Conservation (phyloP, 805 yeast genomes). For the Metschnikowia reukaufii region DNA sequence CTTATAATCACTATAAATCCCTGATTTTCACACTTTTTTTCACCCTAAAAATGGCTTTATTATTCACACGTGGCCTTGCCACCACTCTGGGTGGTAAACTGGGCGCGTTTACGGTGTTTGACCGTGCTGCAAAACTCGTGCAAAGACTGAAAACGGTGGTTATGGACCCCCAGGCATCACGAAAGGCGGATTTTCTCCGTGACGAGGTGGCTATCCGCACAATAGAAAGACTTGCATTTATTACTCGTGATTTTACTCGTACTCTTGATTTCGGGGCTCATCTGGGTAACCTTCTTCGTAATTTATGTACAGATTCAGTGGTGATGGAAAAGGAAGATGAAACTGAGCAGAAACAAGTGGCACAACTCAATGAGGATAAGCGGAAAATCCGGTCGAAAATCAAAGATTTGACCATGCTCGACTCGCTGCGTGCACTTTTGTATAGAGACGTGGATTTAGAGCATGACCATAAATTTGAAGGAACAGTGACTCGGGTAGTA, state of each 20-base stretch:
- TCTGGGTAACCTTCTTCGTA: slow-evolving; percentile 59
- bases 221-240: slow-evolving; percentile 71
- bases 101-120: slow-evolving; percentile 49
- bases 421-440: slow-evolving; percentile 55
- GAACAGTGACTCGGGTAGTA: slow-evolving; percentile 49
- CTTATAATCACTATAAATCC: neutral
- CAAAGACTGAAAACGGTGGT: slow-evolving; percentile 58
- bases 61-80: slow-evolving; percentile 9
- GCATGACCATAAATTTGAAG: slow-evolving; percentile 44
- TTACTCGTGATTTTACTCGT: slow-evolving; percentile 59
- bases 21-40: too few relatives aligned
- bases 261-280: slow-evolving; percentile 75
- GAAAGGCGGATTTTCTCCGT: slow-evolving; percentile 68
- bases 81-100: slow-evolving; percentile 13
- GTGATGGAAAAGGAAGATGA: slow-evolving; percentile 25
- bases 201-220: slow-evolving; percentile 73
- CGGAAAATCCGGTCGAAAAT: slow-evolving; percentile 52
- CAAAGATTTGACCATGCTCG: slow-evolving; percentile 62
- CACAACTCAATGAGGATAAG: slow-evolving; percentile 52
- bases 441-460: slow-evolving; percentile 46
- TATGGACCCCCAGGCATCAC: slow-evolving; percentile 43
- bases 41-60: neutral
- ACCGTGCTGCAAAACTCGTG: slow-evolving; percentile 56
- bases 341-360: slow-evolving; percentile 38
- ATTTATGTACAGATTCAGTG: slow-evolving; percentile 31